Evolutionary conservation across 108 stramenopile genomes (phyloP).

Genomic region (Pseudonitzschia multistriata): DNA sequence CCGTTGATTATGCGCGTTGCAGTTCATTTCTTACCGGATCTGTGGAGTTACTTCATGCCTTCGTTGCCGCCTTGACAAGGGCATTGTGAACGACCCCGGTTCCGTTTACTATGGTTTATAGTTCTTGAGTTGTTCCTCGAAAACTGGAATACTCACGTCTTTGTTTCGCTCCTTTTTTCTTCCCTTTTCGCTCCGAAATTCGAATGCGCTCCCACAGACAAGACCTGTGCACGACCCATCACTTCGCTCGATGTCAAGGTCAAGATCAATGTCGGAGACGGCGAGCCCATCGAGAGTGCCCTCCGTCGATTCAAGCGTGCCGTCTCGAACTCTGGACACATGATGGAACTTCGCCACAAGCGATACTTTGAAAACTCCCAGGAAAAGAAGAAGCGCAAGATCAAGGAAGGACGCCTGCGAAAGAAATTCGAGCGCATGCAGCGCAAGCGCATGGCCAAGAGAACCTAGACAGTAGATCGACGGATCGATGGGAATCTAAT

Average conservation of each 20-base stretch:
- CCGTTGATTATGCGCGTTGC: too few relatives aligned
- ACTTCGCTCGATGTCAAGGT: conserved; percentile 61
- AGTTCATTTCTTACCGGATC: too few relatives aligned
- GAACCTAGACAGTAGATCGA: conserved; percentile 28
- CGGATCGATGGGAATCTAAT: not conserved
- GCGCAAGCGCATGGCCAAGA: conserved; percentile 65
- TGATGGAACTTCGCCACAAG: conserved; percentile 85
- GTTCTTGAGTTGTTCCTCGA: too few relatives aligned
- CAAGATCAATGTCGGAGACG: conserved; percentile 76
- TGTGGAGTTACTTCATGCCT: too few relatives aligned
- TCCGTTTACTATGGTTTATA: too few relatives aligned
- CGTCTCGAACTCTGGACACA: conserved; percentile 88
- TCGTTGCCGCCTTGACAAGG: too few relatives aligned
- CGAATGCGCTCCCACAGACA: not conserved
- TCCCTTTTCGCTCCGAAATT: not conserved
- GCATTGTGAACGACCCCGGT: too few relatives aligned
- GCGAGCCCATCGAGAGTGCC: conserved; percentile 86
- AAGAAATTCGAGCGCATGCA: conserved; percentile 89
- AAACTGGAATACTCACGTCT: too few relatives aligned
- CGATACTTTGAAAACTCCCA: conserved; percentile 88
- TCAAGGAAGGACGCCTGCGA: conserved; percentile 82
- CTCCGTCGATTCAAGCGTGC: conserved; percentile 89
- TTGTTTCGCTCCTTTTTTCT: not conserved
- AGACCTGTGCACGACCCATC: conserved; percentile 24
- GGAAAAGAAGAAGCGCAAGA: conserved; percentile 87